A percentile compares a stretch with the other conserved stretches of the same genome.
Conservation (phyloP, 108 stramenopile species). For the Licmophora abbreviata region DNA sequence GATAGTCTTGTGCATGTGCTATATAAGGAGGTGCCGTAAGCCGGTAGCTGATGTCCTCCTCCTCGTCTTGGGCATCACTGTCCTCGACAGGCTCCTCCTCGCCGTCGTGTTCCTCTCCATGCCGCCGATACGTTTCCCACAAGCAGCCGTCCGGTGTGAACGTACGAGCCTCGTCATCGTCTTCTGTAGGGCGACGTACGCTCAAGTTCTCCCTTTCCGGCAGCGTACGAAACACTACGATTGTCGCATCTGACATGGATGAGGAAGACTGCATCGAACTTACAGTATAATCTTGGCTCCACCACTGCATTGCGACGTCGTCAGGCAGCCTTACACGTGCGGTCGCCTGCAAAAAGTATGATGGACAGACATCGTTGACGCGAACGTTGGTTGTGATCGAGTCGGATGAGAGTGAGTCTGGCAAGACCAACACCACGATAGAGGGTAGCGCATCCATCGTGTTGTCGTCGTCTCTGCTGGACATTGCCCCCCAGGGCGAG, state of each 20-base stretch:
- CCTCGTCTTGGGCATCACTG: slow-evolving; percentile 2
- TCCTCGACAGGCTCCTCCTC: slow-evolving; percentile 10
- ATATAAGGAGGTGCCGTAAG: slow-evolving; percentile 63
- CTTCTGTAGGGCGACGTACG: slow-evolving; percentile 7
- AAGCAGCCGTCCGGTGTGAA: slow-evolving; percentile 35
- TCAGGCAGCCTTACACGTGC: slow-evolving; percentile 9
- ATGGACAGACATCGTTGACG: slow-evolving; percentile 38
- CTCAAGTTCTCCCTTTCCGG: slow-evolving; percentile 11
- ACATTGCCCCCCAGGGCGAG: slow-evolving; percentile 27
- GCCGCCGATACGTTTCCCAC: slow-evolving; percentile 36
- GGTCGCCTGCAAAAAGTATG: slow-evolving; percentile 31
- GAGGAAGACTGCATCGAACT: not conserved
- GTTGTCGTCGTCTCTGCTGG: not conserved
- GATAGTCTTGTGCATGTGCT: slow-evolving; percentile 26
- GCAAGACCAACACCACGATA: slow-evolving; percentile 6
- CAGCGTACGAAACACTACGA: slow-evolving; percentile 25
- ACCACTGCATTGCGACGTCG: not conserved
- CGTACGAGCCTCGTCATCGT: not conserved
- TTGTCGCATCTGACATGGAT: slow-evolving; percentile 3
- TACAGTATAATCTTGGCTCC: not conserved
- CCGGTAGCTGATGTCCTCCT: not conserved
- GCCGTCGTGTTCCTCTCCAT: slow-evolving; percentile 10
- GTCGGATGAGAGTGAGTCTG: not conserved
- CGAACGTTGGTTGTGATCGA: slow-evolving; percentile 19
- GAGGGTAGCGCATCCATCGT: not conserved